Base-by-base conservation (phyloP, 257 asterid species). In the Mitragyna speciosa region DNA sequence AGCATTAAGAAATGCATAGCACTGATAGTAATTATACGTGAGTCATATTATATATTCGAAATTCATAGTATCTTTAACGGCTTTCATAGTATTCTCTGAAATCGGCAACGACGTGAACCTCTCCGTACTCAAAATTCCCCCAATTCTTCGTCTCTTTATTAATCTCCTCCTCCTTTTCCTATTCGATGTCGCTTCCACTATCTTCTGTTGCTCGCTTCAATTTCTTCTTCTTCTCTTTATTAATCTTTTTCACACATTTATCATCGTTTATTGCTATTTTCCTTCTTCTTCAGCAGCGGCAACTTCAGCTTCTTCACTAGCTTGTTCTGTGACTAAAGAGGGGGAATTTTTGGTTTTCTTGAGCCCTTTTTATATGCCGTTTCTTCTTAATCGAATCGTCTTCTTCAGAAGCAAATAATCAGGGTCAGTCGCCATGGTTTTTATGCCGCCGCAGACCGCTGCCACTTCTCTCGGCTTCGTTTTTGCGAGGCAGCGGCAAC, bases 1-100 rank as follows among this genome's bases (percentile, higher is more conserved):
- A 61, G 47, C 65, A 68, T 26, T 58, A 31, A 31, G 33, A 70
- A 45, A 7, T 31, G 47, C 7, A 43, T 43, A 43, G 47, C 3
- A 3, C 47, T 43, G 41, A 12, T 59, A 22, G 6, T 22, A 8
- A 28, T 54, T 64, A 77, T 85, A 96, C 99, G 97, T 94, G 94
- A 74, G 98, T n/a, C n/a, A n/a, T n/a, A n/a, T 96, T 98, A 94
- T 94, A 81, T 84, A 86, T 85, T 87, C 79, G 81, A 96, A 94
- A 2, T 90, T 89, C 90, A 89, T 83, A 4, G 41, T 36, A 9
- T 92, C 99, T 76, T 89, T 84, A 54, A 96, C 88, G n/a, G 97
- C 93, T n/a, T 88, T 91, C 91, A 83, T 84, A 22, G 97, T 92
- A 48, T 83, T 89, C 52, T 89, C 96, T 0, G 99, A 93, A 30